Conservation (phyloP, 192 early-diverging fungal species). For the Borealophlyctis nickersoniae region DNA sequence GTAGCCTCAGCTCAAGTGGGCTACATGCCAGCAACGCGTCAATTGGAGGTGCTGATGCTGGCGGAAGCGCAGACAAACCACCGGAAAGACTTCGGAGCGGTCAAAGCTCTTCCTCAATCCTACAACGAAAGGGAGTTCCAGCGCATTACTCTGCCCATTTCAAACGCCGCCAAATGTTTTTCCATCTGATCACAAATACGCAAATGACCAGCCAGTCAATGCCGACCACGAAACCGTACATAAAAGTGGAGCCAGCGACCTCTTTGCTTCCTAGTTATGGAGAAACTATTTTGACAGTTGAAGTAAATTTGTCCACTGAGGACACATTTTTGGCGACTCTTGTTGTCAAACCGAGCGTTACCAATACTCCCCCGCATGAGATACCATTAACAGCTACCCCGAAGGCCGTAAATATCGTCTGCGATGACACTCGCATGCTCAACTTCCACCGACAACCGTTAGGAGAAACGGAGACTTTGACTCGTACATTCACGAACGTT, state of each 20-base stretch:
- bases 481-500: conserved; percentile 56
- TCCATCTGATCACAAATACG: conserved; percentile 47
- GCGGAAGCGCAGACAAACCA: background rate
- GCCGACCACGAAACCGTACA: conserved; percentile 32
- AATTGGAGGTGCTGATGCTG: background rate
- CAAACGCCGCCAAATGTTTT: conserved; percentile 62
- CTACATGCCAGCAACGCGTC: conserved; percentile 6
- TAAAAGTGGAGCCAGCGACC: conserved; percentile 48
- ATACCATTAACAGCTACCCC: conserved; percentile 60
- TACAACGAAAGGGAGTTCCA: conserved; percentile 30
- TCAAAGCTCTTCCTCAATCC: conserved; percentile 12
- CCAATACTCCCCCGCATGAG: conserved; percentile 51
- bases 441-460: conserved; percentile 63
- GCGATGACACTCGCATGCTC: conserved; percentile 55
- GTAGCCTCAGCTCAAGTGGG: background rate
- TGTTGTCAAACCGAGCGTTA: conserved; percentile 44
- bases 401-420: conserved; percentile 55
- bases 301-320: conserved; percentile 53
- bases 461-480: conserved; percentile 50
- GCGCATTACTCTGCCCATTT: conserved; percentile 42
- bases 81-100: conserved; percentile 5
- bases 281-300: conserved; percentile 46
- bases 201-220: conserved; percentile 50
- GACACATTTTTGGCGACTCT: conserved; percentile 63
- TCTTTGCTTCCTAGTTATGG: conserved; percentile 52